Evolutionary conservation across 352 stramenopile genomes (phyloP), one percentile per base, ranked within the genome.

Genomic region (Lagenidium giganteum): DNA sequence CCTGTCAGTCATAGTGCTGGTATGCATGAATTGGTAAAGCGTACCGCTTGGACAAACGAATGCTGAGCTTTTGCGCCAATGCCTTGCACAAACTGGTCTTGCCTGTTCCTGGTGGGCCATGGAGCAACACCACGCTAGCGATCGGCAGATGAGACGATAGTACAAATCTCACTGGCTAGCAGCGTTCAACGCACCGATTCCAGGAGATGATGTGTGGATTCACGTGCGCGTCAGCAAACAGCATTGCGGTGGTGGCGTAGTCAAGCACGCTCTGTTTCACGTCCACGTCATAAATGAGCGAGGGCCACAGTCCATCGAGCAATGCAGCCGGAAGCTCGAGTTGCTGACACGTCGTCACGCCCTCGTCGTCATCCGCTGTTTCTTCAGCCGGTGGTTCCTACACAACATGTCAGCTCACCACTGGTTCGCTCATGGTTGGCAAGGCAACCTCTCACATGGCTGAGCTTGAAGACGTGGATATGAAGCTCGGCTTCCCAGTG

Each of bases 31-130:
- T 5, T 14, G 5, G 23, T 21, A 9, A 18, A 22, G 42, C 52
- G 23, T 70, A 96, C 54, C 71, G 67, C 18, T 81, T 63, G 2
- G 59, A 65, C 14, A 96, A 55, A 13, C 87, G 80, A 51, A 97
- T 96, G 29, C 81, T 84, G 12, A 97, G 68, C 64, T 97, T 97
- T 21, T 97, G 89, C 1, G 87, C 89, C 12, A 97, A 51, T 1
- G 87, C 83, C 53, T 96, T 95, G 58, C 87, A 96, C 18, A 97
- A 57, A 61, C 82, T 95, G 2, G 90, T 97, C 34, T 97, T 97
- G 6, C 89, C 90, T 0, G 90, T 97, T n/a, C 90, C 90, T 9
- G 90, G 90, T 25, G 90, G 89, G 5, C 90, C 90, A 67, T 97
- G 86, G 14, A 97, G 61, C 29, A 97, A 55, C 24, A 97, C 70